Base-by-base conservation (phyloP, 169 alveolate species). In the Plasmodium gonderi region DNA sequence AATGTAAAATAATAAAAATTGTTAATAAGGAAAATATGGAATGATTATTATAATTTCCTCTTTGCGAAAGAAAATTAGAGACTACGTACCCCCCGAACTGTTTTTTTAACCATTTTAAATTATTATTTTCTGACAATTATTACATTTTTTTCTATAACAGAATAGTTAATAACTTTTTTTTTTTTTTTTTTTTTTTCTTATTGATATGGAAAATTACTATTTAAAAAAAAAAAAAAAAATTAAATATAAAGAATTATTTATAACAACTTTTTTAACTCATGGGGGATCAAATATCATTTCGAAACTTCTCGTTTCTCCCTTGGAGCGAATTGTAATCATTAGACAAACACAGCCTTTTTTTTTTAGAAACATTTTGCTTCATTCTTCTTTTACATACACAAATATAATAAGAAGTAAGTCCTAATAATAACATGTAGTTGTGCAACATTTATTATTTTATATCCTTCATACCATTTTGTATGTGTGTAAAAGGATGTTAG, bases 281-380 rank as follows among this genome's bases (percentile, higher is more conserved):
- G 93, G 93, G 31, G 93, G 93, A 65, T 75, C 93, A 38, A 87
- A 87, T 51, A 26, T 87, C 45, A 87, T 87, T 87, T 87, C 93
- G 6, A 87, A 87, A 68, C 69, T 87, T 76, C 26, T 75, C 36
- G 79, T 87, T 36, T 74, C 90, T 17, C 93, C 93, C 47, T 45
- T 87, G 31, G 93, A 87, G 79, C 78, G 93, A 31, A 40, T 60
- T 75, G 79, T 87, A 87, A 54, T 87, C 36, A 87, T 87, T 75
- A 87, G 68, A 77, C 93, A 87, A 87, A 76, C 54, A 29, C 93
- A 76, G 49, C 93, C 93, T 9, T 31, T 76, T 23, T 54, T 87
- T 4, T 87, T 87, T 78, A 74, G 67, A 87, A 60, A 54, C 47
- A 67, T 87, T 38, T 87, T 87, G 54, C 38, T 75, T 31, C 80